These are phyloP conservation scores for Pseudogymnoascus sp. DNA, from an alignment of 2,329 filamentous ascomycete genomes.

Conservation along the genomic window DNA sequence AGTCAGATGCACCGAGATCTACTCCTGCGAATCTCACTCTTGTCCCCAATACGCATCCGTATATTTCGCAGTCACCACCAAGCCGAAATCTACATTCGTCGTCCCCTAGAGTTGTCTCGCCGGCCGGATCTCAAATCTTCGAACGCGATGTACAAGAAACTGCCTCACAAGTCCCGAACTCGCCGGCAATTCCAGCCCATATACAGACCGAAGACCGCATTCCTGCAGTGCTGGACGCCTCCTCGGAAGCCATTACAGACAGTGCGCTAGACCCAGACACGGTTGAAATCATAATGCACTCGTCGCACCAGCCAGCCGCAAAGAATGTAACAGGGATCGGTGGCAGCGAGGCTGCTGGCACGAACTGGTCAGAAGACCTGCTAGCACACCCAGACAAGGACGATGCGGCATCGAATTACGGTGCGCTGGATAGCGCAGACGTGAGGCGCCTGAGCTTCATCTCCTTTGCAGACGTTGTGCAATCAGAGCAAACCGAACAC, in stretches of 20 bases:
- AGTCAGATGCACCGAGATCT: conserved; percentile 21
- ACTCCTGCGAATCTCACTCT: conserved; percentile 35
- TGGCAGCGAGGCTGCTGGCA: conserved; percentile 29
- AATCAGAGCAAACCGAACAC: conserved; percentile 64
- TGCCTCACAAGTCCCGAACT: conserved; percentile 55
- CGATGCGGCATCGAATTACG: conserved; percentile 67
- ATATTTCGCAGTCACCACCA: conserved; percentile 36
- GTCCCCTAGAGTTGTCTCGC: conserved; percentile 69
- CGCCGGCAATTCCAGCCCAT: conserved; percentile 82
- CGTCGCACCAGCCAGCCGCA: conserved; percentile 70
- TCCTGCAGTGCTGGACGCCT: conserved; percentile 81
- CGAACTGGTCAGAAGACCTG: conserved; percentile 32
- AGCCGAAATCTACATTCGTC: conserved; percentile 54
- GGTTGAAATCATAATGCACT: conserved; percentile 87
- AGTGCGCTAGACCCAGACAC: conserved; percentile 73
- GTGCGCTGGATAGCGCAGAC: conserved; percentile 66
- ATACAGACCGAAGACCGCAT: conserved; percentile 94
- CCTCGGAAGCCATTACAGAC: conserved; percentile 86
- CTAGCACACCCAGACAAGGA: conserved; percentile 43
- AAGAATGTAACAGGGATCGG: conserved; percentile 51
- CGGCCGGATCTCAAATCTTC: conserved; percentile 75
- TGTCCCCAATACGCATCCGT: conserved; percentile 34
- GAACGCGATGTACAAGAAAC: conserved; percentile 90
- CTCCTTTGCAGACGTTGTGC: conserved; percentile 91
- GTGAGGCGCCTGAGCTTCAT: conserved; percentile 86